Conservation (phyloP, 192 early-diverging fungal species). For the Dimargaris verticillata region DNA sequence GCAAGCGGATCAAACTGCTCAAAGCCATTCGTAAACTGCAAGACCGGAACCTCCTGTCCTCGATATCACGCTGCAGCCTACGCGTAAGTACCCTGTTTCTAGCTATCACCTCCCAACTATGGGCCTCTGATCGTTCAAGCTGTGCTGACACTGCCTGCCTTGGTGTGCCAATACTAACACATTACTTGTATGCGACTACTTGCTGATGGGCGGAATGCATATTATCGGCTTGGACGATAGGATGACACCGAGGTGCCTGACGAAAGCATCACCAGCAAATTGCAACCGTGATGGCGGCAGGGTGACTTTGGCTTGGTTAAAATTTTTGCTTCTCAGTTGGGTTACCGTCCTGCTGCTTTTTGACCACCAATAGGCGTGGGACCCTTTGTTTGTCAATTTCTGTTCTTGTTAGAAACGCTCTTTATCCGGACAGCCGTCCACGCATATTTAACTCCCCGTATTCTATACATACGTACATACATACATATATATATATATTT, state of each 20-base stretch:
- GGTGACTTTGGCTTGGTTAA: not conserved
- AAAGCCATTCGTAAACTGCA: conserved; percentile 27
- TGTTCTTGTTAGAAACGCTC: not conserved
- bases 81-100: not conserved
- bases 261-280: not conserved
- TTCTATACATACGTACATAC: not conserved
- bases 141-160: not conserved
- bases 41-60: not conserved
- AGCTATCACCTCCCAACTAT: not conserved
- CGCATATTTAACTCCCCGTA: not conserved
- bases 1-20: conserved; percentile 28
- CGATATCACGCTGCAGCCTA: not conserved
- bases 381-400: not conserved
- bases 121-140: not conserved
- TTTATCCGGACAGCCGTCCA: not conserved
- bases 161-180: not conserved
- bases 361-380: not conserved
- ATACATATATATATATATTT: not conserved
- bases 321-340: not conserved
- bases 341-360: not conserved
- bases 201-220: not conserved
- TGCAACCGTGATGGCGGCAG: not conserved
- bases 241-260: not conserved
- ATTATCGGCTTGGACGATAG: not conserved
- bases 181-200: not conserved